Base-by-base conservation (phyloP, 352 stramenopile species). In the Plasmopara halstedii region DNA sequence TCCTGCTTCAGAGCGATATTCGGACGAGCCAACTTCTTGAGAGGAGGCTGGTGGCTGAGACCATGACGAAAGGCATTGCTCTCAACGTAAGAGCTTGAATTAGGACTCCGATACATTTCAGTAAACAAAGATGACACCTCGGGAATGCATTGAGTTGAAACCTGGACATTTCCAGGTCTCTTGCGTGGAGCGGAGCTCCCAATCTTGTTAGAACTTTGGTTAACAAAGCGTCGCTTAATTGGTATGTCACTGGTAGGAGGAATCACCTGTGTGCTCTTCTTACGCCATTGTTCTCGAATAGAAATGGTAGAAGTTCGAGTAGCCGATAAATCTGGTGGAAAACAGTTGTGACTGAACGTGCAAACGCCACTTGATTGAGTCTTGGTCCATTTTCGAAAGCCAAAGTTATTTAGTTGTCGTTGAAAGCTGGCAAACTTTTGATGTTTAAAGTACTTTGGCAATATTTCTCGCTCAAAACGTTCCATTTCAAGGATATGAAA, bases 381-480 rank as follows among this genome's bases (percentile, higher is more conserved):
- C 46, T 88, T 88, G 23, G 77, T 88, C 76, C 76, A 88, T 53
- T 92, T 92, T 48, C 73, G 70, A 56, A 97, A 97, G 20, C 67
- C 75, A 73, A 97, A 97, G 55, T 97, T 95, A 64, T 94, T 96
- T 23, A 97, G 66, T 56, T 97, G 86, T 11, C 88, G 73, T 49
- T 94, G 83, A 47, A 97, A 90, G 23, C 82, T 95, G 20, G 89
- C 85, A 56, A 95, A 97, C 49, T 89, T 95, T 36, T 73, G 70
- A 55, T 97, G 87, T 47, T 96, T 96, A 52, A 97, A 97, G 64
- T 96, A 97, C 46, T 88, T 85, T 15, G 89, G 85, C 14, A 97
- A 62, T 20, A 97, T 70, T 49, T 93, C 73, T 15, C 70, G 50
- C 68, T 97, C 86, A 26, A 97, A 86, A 49, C 73, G 70, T 1